These are phyloP conservation scores for Hypoxylon sp. DNA, from an alignment of 2,329 filamentous ascomycete species.

Conservation along the genomic window DNA sequence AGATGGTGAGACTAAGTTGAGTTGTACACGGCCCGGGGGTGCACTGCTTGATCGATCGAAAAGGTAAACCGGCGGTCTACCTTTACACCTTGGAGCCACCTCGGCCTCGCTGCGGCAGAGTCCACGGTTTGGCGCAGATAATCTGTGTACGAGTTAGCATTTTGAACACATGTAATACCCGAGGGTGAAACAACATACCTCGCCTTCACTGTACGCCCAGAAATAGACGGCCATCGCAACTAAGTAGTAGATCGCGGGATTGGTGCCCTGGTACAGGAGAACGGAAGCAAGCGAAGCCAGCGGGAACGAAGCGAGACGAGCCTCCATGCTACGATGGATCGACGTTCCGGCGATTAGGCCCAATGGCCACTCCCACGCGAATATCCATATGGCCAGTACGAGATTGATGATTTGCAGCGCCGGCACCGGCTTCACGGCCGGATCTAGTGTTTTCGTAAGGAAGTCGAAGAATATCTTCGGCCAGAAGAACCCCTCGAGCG, in stretches of 20 bases:
- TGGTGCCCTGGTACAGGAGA: slow-evolving; percentile 92
- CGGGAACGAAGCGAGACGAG: slow-evolving; percentile 85
- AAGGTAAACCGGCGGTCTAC: slow-evolving; percentile 47
- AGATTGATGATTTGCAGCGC: slow-evolving; percentile 92
- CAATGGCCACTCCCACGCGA: slow-evolving; percentile 94
- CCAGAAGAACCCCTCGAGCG: slow-evolving; percentile 94
- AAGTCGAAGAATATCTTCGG: slow-evolving; percentile 99
- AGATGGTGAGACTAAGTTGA: neutral
- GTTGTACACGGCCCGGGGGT: slow-evolving; percentile 30
- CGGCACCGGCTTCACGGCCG: slow-evolving; percentile 87
- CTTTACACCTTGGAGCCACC: slow-evolving; percentile 56
- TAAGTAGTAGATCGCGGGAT: slow-evolving; percentile 91
- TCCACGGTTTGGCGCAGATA: slow-evolving; percentile 78
- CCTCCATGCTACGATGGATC: slow-evolving; percentile 89
- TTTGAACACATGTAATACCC: slow-evolving; percentile 1
- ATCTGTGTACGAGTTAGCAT: slow-evolving; percentile 60
- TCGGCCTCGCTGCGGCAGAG: slow-evolving; percentile 69
- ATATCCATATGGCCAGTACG: slow-evolving; percentile 79
- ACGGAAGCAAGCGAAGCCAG: slow-evolving; percentile 79
- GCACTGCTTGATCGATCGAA: slow-evolving; percentile 45
- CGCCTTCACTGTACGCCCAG: slow-evolving; percentile 97
- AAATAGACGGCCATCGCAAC: slow-evolving; percentile 91
- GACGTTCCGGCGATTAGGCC: slow-evolving; percentile 79
- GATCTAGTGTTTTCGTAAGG: slow-evolving; percentile 88
- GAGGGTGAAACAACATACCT: slow-evolving; percentile 71